These are phyloP conservation scores for Singerocomus inundabilis DNA, from an alignment of 1,284 basidiomycete genomes.

Conservation along the genomic window DNA sequence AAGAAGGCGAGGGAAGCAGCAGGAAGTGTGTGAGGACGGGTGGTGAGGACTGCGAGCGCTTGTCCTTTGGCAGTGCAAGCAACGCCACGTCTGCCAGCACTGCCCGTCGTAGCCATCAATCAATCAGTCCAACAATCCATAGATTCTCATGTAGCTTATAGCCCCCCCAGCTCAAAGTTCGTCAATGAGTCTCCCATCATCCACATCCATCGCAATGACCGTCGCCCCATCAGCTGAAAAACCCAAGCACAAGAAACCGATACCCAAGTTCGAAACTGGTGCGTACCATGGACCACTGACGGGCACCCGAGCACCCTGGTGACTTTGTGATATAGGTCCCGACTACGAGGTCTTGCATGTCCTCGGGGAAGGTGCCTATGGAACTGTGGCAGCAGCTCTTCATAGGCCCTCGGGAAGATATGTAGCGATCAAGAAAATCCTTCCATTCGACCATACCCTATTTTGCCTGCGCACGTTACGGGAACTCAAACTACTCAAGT, in stretches of 20 bases:
- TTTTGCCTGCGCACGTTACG: conserved; percentile 76
- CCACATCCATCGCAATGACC: conserved; percentile 10
- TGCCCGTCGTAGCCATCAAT: conserved; percentile 14
- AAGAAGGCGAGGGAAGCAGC: conserved; percentile 59
- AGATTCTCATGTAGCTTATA: conserved; percentile 3
- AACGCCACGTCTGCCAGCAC: conserved; percentile 7
- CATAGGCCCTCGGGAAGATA: conserved; percentile 63
- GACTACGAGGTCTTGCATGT: conserved; percentile 76
- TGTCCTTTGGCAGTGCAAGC: too few relatives aligned
- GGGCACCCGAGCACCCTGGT: conserved; percentile 10
- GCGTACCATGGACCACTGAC: conserved; percentile 15
- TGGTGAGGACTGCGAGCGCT: not conserved
- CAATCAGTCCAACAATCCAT: conserved; percentile 9
- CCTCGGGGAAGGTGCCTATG: conserved; percentile 76
- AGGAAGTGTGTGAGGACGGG: conserved; percentile 19
- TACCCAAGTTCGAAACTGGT: conserved; percentile 72
- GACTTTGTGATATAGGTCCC: conserved; percentile 44
- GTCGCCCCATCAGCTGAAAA: conserved; percentile 14
- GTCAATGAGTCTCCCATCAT: not conserved
- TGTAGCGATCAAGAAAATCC: conserved; percentile 82
- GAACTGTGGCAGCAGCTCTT: conserved; percentile 67
- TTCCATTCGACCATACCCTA: conserved; percentile 82
- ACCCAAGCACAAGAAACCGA: conserved; percentile 35
- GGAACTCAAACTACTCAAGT: conserved; percentile 79
- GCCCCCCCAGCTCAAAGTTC: not conserved